Conservation (phyloP, 2,329 filamentous ascomycete genomes). For the Aspergillus oerlinghausenensis region DNA sequence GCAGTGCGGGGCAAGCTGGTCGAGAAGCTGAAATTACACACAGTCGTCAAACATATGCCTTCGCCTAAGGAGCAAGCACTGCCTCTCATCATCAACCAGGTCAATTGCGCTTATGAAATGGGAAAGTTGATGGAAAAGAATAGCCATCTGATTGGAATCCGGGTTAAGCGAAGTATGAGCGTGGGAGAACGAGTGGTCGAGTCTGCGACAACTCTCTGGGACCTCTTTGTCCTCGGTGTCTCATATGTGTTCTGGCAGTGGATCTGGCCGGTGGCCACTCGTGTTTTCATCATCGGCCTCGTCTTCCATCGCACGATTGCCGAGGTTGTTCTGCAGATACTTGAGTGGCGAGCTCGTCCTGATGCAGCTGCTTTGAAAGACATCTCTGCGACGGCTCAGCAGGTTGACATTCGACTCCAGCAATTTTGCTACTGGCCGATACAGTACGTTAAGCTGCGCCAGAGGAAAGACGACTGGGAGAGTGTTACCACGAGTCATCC, state of each 20-base stretch:
- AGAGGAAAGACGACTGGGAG: slow-evolving; percentile 86
- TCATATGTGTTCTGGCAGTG: slow-evolving; percentile 70
- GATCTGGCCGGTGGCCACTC: slow-evolving; percentile 70
- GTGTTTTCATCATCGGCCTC: slow-evolving; percentile 70
- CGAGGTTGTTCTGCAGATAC: slow-evolving; percentile 69
- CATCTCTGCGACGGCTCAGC: slow-evolving; percentile 91
- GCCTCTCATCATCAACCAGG: slow-evolving; percentile 78
- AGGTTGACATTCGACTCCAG: slow-evolving; percentile 92
- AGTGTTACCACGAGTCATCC: slow-evolving; percentile 93
- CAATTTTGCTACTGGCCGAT: slow-evolving; percentile 99
- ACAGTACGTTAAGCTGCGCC: slow-evolving; percentile 87
- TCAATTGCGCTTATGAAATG: slow-evolving; percentile 93
- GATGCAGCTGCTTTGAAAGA: slow-evolving; percentile 86
- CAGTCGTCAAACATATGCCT: slow-evolving; percentile 68
- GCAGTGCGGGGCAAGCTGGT: slow-evolving; percentile 64
- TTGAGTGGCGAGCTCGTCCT: slow-evolving; percentile 80
- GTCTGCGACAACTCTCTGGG: slow-evolving; percentile 81
- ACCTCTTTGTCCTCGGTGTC: slow-evolving; percentile 63
- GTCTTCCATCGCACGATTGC: slow-evolving; percentile 75
- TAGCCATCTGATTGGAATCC: slow-evolving; percentile 73
- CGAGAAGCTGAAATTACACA: slow-evolving; percentile 84
- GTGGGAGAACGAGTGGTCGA: slow-evolving; percentile 93
- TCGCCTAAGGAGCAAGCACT: slow-evolving; percentile 81
- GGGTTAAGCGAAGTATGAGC: slow-evolving; percentile 78
- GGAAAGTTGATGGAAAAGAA: slow-evolving; percentile 84